Evolutionary conservation across 352 stramenopile species (phyloP), one percentile per base, ranked within the genome.

Genomic region (Phytopythium montanum): DNA sequence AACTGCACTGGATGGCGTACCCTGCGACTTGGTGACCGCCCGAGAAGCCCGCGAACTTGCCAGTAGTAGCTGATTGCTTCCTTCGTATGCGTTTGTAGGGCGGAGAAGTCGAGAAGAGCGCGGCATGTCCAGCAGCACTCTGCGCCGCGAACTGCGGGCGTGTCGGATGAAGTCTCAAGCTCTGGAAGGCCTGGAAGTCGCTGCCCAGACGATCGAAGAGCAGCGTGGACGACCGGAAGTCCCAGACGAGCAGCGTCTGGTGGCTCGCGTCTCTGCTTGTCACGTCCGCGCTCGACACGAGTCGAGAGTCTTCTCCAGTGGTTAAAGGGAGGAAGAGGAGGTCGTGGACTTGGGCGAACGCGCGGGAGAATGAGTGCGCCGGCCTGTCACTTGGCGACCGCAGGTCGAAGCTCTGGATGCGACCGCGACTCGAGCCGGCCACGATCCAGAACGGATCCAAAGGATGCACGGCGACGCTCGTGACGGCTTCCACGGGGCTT

Each of bases 241-340:
- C 80, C 80, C 80, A 90, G 42, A 90, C 77, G 19, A 86, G 54
- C 50, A 90, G 67, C 36, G 80, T 88, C 58, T 84, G 75, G 57
- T 88, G 76, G 61, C 77, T 85, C 29, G 73, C 70, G 56, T 81
- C 69, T 34, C 72, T 67, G 10, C 70, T 61, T 21, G 60, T 61
- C 13, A 87, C 36, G 0, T 62, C 61, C 25, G 71, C 70, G 59
- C 75, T 88, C 16, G 80, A 87, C n/a, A 87, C 69, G 34, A 90
- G 85, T 0, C 39, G 56, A 26, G 26, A 8, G 33, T 70, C 33
- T 7, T 25, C 28, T 12, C 28, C 28, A 8, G 48, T 7, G 8
- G 3, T 29, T 13, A 28, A n/a, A 0, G 48, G 18, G 2, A 90
- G 54, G 33, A 85, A 87, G 28, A 86, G 68, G 53, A 90, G 58